Evolutionary conservation across 192 early-diverging fungal genomes (phyloP), one percentile per base, ranked within the genome.

Genomic region (Podila epicladia): DNA sequence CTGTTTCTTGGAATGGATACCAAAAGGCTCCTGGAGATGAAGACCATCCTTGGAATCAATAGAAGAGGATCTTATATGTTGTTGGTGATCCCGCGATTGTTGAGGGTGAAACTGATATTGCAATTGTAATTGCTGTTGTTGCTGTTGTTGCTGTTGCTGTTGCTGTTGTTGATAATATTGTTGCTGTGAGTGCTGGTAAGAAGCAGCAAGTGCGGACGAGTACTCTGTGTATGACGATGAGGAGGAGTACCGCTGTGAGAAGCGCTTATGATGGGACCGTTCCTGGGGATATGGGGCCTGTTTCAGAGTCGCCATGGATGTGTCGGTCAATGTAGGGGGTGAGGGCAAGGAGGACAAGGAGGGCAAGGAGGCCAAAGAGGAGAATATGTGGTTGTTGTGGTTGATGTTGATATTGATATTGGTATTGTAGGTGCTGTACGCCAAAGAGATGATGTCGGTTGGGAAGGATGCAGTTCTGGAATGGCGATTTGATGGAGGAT

Each of bases 121-220:
- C 51, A 60, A 48, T 63, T 48, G 51, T 33, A 31, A 1, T 53
- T 67, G 65, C 29, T 33, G 38, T 31, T 67, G 59, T 3, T 64
- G 22, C 51, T 64, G 41, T 35, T 68, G 31, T 29, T 69, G 29
- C 19, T 58, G 33, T 12, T 31, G 38, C 41, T 45, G 50, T 38
- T 72, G n/a, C 49, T 31, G 62, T 48, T 57, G 61, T 64, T 37
- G 45, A 28, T 53, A 28, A 32, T 28, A 17, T 35, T 59, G n/a
- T 1, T 31, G 67, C 35, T 69, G 41, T n/a, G 12, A n/a, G 22
- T 64, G 74, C 28, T 76, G 74, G 32, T 66, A 78, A 4, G 75
- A 71, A 3, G 75, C 68, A 1, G 75, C 69, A 31, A 78, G 65
- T 50, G 75, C 75, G 29, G 75, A 78, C 26, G 75, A 78, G 51